phyloP scores from a whole-genome alignment of 2,329 filamentous ascomycete species.

The Ophiostoma piceae region DNA sequence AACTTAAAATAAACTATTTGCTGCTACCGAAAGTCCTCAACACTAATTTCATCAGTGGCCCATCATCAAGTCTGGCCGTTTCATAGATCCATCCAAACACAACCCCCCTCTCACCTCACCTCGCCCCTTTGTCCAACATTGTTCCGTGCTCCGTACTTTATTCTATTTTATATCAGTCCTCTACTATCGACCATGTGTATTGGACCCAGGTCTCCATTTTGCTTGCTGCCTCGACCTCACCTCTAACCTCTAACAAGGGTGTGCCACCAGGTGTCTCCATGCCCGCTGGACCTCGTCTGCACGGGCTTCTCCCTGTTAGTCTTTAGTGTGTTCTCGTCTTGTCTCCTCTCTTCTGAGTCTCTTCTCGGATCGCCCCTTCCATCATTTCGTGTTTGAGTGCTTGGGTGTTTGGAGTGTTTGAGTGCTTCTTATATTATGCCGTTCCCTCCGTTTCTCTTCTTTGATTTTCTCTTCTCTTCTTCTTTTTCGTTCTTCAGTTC shows the following conservation, averaged over 20 bases:
- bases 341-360: constrained; percentile 17
- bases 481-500: constrained; percentile 25
- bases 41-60: too few species aligned
- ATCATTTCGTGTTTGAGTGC: constrained; percentile 7
- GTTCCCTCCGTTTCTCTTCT: constrained; percentile 22
- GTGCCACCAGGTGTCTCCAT: constrained; percentile 3
- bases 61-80: background rate
- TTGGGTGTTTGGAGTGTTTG: constrained; percentile 17
- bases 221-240: background rate
- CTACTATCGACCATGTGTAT: background rate
- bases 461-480: constrained; percentile 26
- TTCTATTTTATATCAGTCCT: background rate
- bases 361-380: constrained; percentile 8
- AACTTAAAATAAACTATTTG: background rate
- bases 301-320: background rate
- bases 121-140: background rate
- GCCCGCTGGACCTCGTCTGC: constrained; percentile 3
- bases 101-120: background rate
- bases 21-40: background rate
- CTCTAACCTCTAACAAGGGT: background rate
- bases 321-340: background rate
- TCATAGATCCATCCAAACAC: constrained; percentile 4
- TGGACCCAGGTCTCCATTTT: constrained; percentile 4
- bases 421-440: constrained; percentile 22
- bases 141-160: background rate